These are phyloP conservation scores for Zymoseptoria pseudotritici DNA, from an alignment of 2,329 filamentous ascomycete genomes.

Conservation along the genomic window DNA sequence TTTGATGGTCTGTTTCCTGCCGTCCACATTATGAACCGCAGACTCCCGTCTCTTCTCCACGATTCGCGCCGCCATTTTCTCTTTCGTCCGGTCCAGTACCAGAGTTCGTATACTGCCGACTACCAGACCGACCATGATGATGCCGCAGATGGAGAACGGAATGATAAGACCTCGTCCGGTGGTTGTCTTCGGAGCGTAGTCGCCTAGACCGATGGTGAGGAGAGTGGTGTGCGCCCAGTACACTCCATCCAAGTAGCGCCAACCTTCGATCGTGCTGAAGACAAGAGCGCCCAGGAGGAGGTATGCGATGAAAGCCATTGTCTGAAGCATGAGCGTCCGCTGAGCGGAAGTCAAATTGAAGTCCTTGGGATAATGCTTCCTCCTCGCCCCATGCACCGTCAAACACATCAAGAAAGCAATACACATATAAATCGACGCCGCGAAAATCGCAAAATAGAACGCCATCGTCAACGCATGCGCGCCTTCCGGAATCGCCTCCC, in stretches of 20 bases:
- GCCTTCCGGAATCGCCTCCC: constrained; percentile 20
- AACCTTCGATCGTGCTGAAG: constrained; percentile 44
- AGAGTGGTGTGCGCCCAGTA: constrained; percentile 49
- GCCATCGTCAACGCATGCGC: constrained; percentile 46
- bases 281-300: constrained; percentile 42
- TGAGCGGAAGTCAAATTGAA: constrained; percentile 51
- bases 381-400: constrained; percentile 49
- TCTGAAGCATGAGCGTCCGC: constrained; percentile 49
- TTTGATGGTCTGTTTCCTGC: constrained; percentile 35
- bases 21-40: constrained; percentile 34
- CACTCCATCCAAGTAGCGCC: constrained; percentile 47
- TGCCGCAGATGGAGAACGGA: constrained; percentile 49
- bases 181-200: constrained; percentile 43
- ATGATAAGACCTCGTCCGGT: constrained; percentile 46
- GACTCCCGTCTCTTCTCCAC: constrained; percentile 42
- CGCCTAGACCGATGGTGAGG: constrained; percentile 49
- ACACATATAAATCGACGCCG: constrained; percentile 50
- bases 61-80: constrained; percentile 45
- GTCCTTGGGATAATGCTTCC: constrained; percentile 47
- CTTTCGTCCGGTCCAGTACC: constrained; percentile 44
- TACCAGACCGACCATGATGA: constrained; percentile 49
- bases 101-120: constrained; percentile 47
- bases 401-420: constrained; percentile 48
- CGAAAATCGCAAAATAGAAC: constrained; percentile 55
- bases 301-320: constrained; percentile 44